Conservation (phyloP, 805 yeast species). For the Cyberlindnera samutprakarnensis region DNA sequence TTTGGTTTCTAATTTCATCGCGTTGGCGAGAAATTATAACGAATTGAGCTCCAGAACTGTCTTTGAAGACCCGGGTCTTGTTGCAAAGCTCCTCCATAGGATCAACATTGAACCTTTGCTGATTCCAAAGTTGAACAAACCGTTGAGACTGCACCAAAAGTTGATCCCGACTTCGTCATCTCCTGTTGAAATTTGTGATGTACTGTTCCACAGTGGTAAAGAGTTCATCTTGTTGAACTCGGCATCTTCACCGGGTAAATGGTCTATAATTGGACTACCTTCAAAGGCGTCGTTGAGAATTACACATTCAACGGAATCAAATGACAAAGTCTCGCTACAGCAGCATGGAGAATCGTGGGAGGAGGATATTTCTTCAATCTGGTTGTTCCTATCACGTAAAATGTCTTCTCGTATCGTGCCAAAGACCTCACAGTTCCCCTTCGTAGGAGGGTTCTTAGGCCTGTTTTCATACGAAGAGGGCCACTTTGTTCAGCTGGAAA, state of each 20-base stretch:
- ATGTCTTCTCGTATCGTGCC: constrained; percentile 32
- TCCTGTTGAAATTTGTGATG: constrained; percentile 48
- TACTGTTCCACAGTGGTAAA: constrained; percentile 20
- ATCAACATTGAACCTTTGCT: constrained; percentile 19
- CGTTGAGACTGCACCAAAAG: constrained; percentile 2
- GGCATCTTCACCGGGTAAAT: constrained; percentile 77
- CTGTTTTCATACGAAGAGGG: constrained; percentile 87
- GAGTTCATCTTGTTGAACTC: constrained; percentile 65
- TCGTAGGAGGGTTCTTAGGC: constrained; percentile 90
- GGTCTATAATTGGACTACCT: constrained; percentile 83
- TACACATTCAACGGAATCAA: constrained; percentile 50
- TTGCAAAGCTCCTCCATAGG: constrained; percentile 5
- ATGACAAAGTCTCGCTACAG: constrained; percentile 3
- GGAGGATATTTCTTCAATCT: constrained; percentile 28
- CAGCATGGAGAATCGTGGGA: background rate
- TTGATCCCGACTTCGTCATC: constrained; percentile 1
- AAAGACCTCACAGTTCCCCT: constrained; percentile 44
- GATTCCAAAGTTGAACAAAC: background rate
- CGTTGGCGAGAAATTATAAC: constrained; percentile 20
- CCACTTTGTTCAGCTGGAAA: constrained; percentile 26
- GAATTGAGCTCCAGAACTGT: constrained; percentile 16
- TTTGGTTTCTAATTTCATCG: constrained; percentile 51
- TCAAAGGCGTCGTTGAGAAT: constrained; percentile 34
- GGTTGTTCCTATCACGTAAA: constrained; percentile 43
- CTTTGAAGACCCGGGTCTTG: constrained; percentile 7